These are phyloP conservation scores for Psilocybe azurescens DNA, from an alignment of 768 basidiomycete species.

Conservation along the genomic window DNA sequence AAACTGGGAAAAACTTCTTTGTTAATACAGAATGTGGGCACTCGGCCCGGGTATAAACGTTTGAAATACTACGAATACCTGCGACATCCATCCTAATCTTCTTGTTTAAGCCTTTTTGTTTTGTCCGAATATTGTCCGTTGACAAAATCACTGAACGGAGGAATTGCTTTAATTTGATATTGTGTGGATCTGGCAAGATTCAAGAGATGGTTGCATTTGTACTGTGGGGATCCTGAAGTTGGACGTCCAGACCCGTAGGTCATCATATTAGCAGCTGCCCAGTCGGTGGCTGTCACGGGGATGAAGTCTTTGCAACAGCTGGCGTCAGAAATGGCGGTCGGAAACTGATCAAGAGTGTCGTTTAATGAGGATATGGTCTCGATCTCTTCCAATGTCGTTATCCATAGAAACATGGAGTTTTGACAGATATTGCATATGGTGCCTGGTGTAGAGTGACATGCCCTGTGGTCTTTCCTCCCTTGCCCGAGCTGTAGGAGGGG, in stretches of 20 bases:
- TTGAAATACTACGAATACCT: not conserved
- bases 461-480: not conserved
- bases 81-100: not conserved
- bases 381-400: conserved; percentile 1
- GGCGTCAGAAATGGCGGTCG: not conserved
- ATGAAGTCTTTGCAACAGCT: not conserved
- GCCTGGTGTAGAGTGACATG: not conserved
- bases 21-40: too few relatives aligned
- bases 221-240: not conserved
- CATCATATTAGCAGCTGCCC: not conserved
- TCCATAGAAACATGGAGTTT: conserved; percentile 5
- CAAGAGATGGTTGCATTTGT: conserved; percentile 2
- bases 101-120: not conserved
- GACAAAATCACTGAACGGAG: not conserved
- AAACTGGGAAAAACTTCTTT: too few relatives aligned
- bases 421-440: not conserved
- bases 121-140: not conserved
- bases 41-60: too few relatives aligned
- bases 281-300: not conserved
- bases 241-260: not conserved
- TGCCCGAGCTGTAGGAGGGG: not conserved
- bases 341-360: not conserved
- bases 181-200: not conserved
- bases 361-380: not conserved
- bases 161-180: not conserved